Evolutionary conservation across 495 filamentous ascomycete species (phyloP).

Genomic region (Xylaria sp.): DNA sequence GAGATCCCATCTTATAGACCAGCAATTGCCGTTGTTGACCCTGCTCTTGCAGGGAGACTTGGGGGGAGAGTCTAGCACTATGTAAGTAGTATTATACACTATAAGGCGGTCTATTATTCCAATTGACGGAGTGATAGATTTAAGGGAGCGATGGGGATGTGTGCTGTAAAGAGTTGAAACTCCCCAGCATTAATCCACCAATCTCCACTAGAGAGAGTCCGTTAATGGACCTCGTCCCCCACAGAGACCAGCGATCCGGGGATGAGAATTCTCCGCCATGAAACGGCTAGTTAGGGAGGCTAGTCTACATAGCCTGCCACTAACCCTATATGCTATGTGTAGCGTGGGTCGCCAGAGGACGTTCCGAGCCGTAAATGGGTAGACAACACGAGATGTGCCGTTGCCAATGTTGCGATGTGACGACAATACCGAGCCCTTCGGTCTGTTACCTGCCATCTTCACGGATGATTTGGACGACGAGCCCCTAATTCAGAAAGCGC

Average conservation of each 20-base stretch:
- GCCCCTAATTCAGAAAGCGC: too few relatives aligned
- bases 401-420: background rate
- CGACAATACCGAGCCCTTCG: background rate
- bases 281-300: background rate
- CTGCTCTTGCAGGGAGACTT: background rate
- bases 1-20: background rate
- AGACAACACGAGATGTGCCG: background rate
- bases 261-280: background rate
- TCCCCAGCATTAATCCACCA: slow-evolving; percentile 21
- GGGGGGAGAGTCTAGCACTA: too few relatives aligned
- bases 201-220: slow-evolving; percentile 10
- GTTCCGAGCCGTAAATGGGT: slow-evolving; percentile 23
- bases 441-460: background rate
- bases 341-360: slow-evolving; percentile 9
- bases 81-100: too few relatives aligned
- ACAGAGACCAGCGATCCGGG: slow-evolving; percentile 12
- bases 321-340: background rate
- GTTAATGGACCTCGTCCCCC: background rate
- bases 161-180: background rate
- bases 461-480: background rate
- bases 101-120: slow-evolving; percentile 16
- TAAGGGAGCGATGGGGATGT: background rate
- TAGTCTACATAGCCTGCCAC: background rate
- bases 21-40: background rate
- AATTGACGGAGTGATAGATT: background rate